Base-by-base conservation (phyloP, 2,329 filamentous ascomycete genomes). In the Ceratocystis cacaofunesta region DNA sequence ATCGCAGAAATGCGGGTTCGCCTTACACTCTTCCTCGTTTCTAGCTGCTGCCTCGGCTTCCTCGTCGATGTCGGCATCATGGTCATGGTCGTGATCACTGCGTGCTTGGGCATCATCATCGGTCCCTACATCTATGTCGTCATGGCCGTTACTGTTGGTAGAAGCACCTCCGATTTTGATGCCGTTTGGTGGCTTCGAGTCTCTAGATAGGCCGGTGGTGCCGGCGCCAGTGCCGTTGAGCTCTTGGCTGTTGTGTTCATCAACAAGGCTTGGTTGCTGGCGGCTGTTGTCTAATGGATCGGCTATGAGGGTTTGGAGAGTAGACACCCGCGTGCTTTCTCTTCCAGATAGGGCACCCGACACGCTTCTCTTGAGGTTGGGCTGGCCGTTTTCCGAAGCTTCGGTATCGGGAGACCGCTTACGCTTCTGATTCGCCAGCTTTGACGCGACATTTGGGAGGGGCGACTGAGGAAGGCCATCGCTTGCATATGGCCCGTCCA, bases 11-110 rank as follows among this genome's bases (percentile, higher is more conserved):
- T n/a, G 30, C 61, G 62, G 15, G 22, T 55, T 71, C 25, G 48
- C 17, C 81, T 74, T 81, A 83, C 85, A 73, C 71, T 86, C 84
- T 82, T 89, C 86, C 67, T 85, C 82, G 68, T 85, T 85, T 64
- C 75, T 84, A 62, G 81, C 78, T 22, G 78, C 80, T 61, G 77
- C 79, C 69, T 86, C 84, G 2, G 78, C 77, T 68, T 86, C 84
- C 68, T 84, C 83, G 68, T 84, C 81, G 65, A 78, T 76, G 36
- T 69, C 67, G 4, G n/a, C 66, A 15, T 69, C 67, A 4, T 65
- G 63, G 5, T 69, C 67, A 6, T 65, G 66, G 17, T 69, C 67
- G 5, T 64, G 65, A 32, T 65, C 63, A 43, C 63, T 65, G 10
- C 44, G 36, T 57, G 22, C 67, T 17, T 74, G 74, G 19, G 70